Conservation (phyloP, 352 stramenopile genomes). For the Blastocystis sp. region DNA sequence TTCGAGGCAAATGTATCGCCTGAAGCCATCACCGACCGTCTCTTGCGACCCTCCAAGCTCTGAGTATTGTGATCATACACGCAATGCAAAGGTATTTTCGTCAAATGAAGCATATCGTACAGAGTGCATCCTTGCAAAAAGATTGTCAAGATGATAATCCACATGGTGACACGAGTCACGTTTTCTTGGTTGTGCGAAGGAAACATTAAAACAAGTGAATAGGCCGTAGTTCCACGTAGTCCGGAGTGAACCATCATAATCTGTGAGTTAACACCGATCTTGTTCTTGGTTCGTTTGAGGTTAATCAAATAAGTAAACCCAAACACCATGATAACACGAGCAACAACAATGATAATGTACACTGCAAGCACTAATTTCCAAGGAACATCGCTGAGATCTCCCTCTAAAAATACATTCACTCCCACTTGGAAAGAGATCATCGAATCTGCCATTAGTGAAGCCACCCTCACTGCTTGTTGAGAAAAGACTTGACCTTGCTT, state of each 20-base stretch:
- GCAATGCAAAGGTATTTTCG: neutral
- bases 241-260: slow-evolving; percentile 64
- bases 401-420: slow-evolving; percentile 42
- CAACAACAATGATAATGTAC: slow-evolving; percentile 33
- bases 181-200: slow-evolving; percentile 44
- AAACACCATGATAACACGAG: slow-evolving; percentile 2
- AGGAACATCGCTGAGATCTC: slow-evolving; percentile 3
- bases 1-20: neutral
- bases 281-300: neutral
- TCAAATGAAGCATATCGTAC: slow-evolving; percentile 33
- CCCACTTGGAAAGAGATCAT: slow-evolving; percentile 67
- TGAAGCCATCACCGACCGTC: slow-evolving; percentile 8
- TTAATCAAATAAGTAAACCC: slow-evolving; percentile 62
- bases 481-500: slow-evolving; percentile 61
- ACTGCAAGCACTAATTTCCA: slow-evolving; percentile 15
- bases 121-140: slow-evolving; percentile 55
- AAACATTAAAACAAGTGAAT: slow-evolving; percentile 64
- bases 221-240: slow-evolving; percentile 64
- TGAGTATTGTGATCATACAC: neutral
- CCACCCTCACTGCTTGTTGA: slow-evolving; percentile 62
- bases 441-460: slow-evolving; percentile 65
- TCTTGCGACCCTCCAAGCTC: neutral
- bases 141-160: slow-evolving; percentile 64
- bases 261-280: slow-evolving; percentile 6
- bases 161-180: slow-evolving; percentile 48